Evolutionary conservation across 208 protist genomes (phyloP), one percentile per base, ranked within the genome.

Genomic region (Trypanosoma platydactyli): DNA sequence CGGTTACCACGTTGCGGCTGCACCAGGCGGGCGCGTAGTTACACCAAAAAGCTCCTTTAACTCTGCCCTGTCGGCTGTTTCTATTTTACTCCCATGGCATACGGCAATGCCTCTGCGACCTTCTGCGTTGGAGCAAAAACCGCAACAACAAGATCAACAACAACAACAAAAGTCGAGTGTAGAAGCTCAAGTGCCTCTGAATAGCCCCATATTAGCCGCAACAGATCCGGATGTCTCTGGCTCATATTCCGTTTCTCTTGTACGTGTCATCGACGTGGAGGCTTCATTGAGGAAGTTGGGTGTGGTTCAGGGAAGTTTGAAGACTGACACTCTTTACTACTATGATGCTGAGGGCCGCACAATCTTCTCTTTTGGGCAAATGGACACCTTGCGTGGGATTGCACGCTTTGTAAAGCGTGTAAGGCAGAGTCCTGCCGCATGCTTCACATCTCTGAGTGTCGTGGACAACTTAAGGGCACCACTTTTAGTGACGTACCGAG

Each of bases 311-410:
- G 69, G 61, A 1, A 53, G 9, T 22, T 50, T 68, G 0, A 61
- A 1, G 6, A 12, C 38, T 20, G 48, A 54, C 18, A 25, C 15
- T 1, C n/a, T 75, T 35, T 33, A 61, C 27, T 75, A 75, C 29
- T 68, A 16, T 16, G 55, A 68, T 53, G 33, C 42, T 0, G 15
- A 29, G 20, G 61, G 61, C 6, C 20, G n/a, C 1, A 45, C 13
- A 16, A 0, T 63, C 30, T 52, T 75, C 9, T 1, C 22, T 0
- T 75, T 75, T 66, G 61, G 57, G 18, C 51, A 75, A 22, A 68
- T 75, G 62, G 61, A 68, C 30, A 51, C 59, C 11, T 27, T 75
- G 24, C 30, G 33, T 4, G 69, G 69, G 42, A 75, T 75, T 64
- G 53, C 51, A 20, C 40, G 69, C 2, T 40, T 75, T 38, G 38